Percentiles rank a stretch among this genome's conserved stretches.
phyloP scores from a whole-genome alignment of 495 filamentous ascomycete species.

The Lophiotrema nucula region DNA sequence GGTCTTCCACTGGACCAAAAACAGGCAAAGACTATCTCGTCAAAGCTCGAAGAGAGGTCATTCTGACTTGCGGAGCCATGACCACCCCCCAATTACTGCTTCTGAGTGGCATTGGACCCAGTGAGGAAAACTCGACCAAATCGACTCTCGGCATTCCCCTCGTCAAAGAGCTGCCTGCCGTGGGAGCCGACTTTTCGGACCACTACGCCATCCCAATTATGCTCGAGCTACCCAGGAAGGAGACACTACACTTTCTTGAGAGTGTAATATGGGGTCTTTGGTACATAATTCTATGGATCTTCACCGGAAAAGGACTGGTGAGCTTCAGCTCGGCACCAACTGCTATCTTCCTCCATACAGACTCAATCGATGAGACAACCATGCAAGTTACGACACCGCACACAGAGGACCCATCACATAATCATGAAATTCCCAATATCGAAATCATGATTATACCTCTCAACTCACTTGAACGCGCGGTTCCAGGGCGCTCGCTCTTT shows the following conservation, averaged over 20 bases:
- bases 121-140: constrained; percentile 2
- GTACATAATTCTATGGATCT: constrained; percentile 21
- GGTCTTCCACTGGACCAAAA: background rate
- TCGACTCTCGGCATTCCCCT: constrained; percentile 19
- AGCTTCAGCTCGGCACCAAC: constrained; percentile 19
- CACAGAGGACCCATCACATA: constrained; percentile 7
- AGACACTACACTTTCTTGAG: constrained; percentile 8
- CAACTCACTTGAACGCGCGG: constrained; percentile 18
- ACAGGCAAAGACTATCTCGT: constrained; percentile 15
- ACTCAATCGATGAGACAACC: constrained; percentile 17
- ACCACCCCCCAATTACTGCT: constrained; percentile 24
- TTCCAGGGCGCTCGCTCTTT: constrained; percentile 22
- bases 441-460: constrained; percentile 21
- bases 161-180: constrained; percentile 19
- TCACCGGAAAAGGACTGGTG: constrained; percentile 15
- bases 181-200: constrained; percentile 26
- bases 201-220: constrained; percentile 23
- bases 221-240: constrained; percentile 20
- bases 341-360: constrained; percentile 20
- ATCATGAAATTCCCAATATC: constrained; percentile 9
- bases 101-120: constrained; percentile 30
- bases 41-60: constrained; percentile 25
- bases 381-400: constrained; percentile 17
- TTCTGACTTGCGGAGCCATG: constrained; percentile 19
- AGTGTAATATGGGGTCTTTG: constrained; percentile 20